Conservation (phyloP, 148 eudicot genomes). For the Silene uniflora region DNA sequence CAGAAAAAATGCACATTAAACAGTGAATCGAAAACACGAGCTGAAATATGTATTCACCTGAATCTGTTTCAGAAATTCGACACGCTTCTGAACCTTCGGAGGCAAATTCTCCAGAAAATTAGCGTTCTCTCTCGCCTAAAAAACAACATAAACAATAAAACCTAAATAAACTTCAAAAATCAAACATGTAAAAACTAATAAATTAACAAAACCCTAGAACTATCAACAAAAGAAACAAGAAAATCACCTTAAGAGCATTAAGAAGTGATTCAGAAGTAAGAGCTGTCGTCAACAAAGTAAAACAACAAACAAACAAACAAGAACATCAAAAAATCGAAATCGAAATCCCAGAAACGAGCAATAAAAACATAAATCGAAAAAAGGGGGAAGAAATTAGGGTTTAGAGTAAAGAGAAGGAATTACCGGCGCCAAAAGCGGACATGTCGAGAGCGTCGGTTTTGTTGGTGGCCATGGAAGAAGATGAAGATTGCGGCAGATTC, state of each 20-base stretch:
- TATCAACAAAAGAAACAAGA: neutral
- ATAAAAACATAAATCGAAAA: neutral
- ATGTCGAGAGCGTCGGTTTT: constrained; percentile 16
- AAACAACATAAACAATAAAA: neutral
- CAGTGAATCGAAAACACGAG: too few species aligned
- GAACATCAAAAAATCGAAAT: neutral
- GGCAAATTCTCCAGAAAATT: constrained; percentile 22
- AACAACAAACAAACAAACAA: neutral
- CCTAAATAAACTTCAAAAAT: too few species aligned
- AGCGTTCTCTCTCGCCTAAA: constrained; percentile 8
- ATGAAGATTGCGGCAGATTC: neutral
- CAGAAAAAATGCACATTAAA: neutral
- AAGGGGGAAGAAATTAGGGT: neutral
- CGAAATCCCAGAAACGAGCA: neutral
- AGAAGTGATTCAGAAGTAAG: constrained; percentile 21
- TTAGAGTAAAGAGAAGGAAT: neutral
- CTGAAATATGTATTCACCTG: constrained; percentile 10
- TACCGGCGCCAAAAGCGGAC: constrained; percentile 26
- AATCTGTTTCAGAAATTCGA: constrained; percentile 26
- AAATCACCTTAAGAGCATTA: constrained; percentile 22
- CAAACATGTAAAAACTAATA: neutral
- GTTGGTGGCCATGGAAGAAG: constrained; percentile 9
- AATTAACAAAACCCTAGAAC: neutral
- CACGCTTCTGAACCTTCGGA: constrained; percentile 33
- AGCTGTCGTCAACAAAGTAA: neutral